A percentile compares a stretch with the other conserved stretches of the same genome.
phyloP scores from a whole-genome alignment of 768 basidiomycete genomes.

The Mycena filopes region DNA sequence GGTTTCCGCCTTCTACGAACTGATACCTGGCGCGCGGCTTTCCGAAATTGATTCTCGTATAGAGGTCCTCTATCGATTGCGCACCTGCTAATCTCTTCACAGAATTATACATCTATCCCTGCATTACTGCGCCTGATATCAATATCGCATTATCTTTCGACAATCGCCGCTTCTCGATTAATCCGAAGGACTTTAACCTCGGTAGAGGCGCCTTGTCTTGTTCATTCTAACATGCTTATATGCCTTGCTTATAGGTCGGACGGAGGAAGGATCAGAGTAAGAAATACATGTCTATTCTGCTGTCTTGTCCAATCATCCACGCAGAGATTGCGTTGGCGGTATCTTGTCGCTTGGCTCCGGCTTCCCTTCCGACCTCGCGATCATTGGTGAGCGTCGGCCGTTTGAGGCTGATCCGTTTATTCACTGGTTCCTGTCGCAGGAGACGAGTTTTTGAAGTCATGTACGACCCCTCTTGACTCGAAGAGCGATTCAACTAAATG shows the following conservation, averaged over 20 bases:
- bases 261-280: slow-evolving; percentile 39
- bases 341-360: slow-evolving; percentile 55
- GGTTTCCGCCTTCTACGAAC: slow-evolving; percentile 57
- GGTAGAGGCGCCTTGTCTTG: slow-evolving; percentile 41
- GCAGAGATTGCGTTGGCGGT: slow-evolving; percentile 65
- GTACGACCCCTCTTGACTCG: no score
- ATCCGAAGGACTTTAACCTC: slow-evolving; percentile 65
- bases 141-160: slow-evolving; percentile 58
- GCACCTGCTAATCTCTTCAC: not conserved
- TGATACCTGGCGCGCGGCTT: slow-evolving; percentile 63
- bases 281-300: not conserved
- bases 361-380: slow-evolving; percentile 64
- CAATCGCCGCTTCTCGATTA: slow-evolving; percentile 52
- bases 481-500: no score
- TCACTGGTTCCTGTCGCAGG: slow-evolving; percentile 43
- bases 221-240: not conserved
- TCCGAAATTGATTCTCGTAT: slow-evolving; percentile 56
- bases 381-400: slow-evolving; percentile 57
- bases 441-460: slow-evolving; percentile 74
- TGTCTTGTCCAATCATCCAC: not conserved
- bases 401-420: not conserved
- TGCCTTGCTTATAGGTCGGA: slow-evolving; percentile 34
- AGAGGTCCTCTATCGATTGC: no score
- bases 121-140: slow-evolving; percentile 47
- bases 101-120: slow-evolving; percentile 70